Conservation (phyloP, 768 basidiomycete species). For the Termitomyces sp. region DNA sequence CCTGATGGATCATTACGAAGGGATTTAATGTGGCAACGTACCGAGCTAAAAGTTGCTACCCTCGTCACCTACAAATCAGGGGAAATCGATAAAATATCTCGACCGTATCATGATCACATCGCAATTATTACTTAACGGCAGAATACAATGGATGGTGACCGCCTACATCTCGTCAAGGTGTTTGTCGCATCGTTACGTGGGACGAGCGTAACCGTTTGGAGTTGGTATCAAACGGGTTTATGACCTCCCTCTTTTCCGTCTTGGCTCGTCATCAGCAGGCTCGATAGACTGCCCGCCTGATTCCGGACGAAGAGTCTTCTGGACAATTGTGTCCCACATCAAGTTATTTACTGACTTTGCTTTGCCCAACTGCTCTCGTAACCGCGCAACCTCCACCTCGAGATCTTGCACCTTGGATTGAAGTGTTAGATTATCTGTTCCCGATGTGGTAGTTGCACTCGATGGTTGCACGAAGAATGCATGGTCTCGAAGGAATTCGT, state of each 20-base stretch:
- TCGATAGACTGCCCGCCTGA: constrained; percentile 19
- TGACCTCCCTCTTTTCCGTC: constrained; percentile 28
- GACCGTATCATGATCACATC: not conserved
- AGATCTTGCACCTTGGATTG: constrained; percentile 63
- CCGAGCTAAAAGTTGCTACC: not conserved
- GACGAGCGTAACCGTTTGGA: not conserved
- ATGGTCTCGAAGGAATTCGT: constrained; percentile 64
- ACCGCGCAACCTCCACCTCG: constrained; percentile 62
- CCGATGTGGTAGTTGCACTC: constrained; percentile 20
- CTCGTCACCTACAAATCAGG: not conserved
- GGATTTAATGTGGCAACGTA: not conserved
- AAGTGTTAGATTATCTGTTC: constrained; percentile 34
- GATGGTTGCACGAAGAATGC: constrained; percentile 57
- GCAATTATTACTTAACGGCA: not conserved
- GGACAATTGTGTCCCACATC: constrained; percentile 90
- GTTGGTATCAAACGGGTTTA: constrained; percentile 4
- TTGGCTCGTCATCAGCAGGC: constrained; percentile 18
- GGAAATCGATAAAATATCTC: not conserved
- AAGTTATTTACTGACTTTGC: constrained; percentile 91
- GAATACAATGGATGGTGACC: not conserved
- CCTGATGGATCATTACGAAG: not conserved
- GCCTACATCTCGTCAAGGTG: not conserved
- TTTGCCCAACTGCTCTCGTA: constrained; percentile 70
- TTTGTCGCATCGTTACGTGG: not conserved
- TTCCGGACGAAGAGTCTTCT: constrained; percentile 46